Evolutionary conservation across 2,329 filamentous ascomycete species (phyloP), one percentile per base, ranked within the genome.

Genomic region (Dactylellina drechsleri): DNA sequence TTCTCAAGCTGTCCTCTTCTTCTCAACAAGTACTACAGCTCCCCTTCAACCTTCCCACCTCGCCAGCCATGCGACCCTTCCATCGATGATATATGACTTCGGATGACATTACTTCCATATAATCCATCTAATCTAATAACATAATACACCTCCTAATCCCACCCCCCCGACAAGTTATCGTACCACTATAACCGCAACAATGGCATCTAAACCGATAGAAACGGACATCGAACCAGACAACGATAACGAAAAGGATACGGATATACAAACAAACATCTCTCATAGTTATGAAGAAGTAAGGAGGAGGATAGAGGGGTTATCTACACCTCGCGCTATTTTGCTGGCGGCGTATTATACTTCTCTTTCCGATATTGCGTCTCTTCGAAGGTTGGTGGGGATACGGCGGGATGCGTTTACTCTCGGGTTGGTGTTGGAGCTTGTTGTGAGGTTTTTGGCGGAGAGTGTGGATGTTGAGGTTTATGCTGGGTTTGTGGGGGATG

Each of bases 391-490:
- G 76, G 85, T 87, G 61, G 84, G 86, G 20, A 83, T 84, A 45
- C 83, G 91, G 78, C 82, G 83, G 62, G 83, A 86, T 65, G 85
- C 89, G 43, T 84, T 95, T 65, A 84, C 86, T 28, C 85, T 86
- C 52, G 87, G 91, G 67, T 83, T 92, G 13, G 80, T 92, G 23
- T 84, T 95, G 70, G 88, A 90, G 52, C 88, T 95, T 62, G 83
- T 96, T 20, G 85, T 96, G 53, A 92, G 90, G 18, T 92, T 90
- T 80, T 85, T 96, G 0, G 92, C 92, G 26, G 91, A 94, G 81
- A 89, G 86, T 50, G 18, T 31, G 0, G 20, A 58, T 10, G 77
- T 77, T 15, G 56, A 40, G 2, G 16, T 47, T n/a, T 79, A 79
- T 45, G 58, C 57, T 4, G 66, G 62, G n/a, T 26, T 79, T 23